phyloP scores from a whole-genome alignment of 352 stramenopile species.

The Phytophthora hybrid region DNA sequence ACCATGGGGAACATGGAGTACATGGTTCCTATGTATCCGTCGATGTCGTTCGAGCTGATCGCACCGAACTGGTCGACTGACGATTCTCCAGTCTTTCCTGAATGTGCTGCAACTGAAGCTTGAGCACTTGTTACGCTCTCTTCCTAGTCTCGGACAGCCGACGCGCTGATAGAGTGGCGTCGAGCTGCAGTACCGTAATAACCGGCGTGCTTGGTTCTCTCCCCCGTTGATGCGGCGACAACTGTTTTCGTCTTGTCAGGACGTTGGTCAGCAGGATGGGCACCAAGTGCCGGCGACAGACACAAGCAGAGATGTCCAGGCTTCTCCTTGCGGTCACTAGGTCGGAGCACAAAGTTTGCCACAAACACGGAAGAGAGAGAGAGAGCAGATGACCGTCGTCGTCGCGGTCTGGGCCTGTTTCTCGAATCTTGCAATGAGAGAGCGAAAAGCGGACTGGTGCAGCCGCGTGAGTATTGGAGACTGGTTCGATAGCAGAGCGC shows the following conservation, averaged over 20 bases:
- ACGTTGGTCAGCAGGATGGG: slow-evolving; percentile 22
- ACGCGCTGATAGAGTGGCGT: too few species aligned
- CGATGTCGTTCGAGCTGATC: neutral
- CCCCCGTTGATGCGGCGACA: slow-evolving; percentile 11
- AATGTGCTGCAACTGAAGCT: slow-evolving; percentile 10
- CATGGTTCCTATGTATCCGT: slow-evolving; percentile 21
- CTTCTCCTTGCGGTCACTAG: neutral
- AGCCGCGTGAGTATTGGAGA: slow-evolving; percentile 29
- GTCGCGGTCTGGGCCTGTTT: slow-evolving; percentile 19
- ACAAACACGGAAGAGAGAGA: neutral
- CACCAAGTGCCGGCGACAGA: neutral
- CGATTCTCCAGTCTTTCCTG: slow-evolving; percentile 26
- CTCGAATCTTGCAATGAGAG: neutral
- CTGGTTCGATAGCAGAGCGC: slow-evolving; percentile 10
- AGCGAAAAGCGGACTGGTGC: neutral
- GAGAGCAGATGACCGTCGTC: slow-evolving; percentile 14
- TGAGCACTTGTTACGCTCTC: neutral
- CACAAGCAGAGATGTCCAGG: neutral
- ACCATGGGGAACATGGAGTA: slow-evolving; percentile 89
- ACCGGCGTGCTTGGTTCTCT: slow-evolving; percentile 17
- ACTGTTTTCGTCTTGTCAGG: slow-evolving; percentile 26
- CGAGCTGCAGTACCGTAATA: neutral
- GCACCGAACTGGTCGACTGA: neutral
- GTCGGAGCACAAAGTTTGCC: too few species aligned
- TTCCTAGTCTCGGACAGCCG: neutral